Base-by-base conservation (phyloP, 2,329 filamentous ascomycete genomes). In the Colletotrichum sp. region DNA sequence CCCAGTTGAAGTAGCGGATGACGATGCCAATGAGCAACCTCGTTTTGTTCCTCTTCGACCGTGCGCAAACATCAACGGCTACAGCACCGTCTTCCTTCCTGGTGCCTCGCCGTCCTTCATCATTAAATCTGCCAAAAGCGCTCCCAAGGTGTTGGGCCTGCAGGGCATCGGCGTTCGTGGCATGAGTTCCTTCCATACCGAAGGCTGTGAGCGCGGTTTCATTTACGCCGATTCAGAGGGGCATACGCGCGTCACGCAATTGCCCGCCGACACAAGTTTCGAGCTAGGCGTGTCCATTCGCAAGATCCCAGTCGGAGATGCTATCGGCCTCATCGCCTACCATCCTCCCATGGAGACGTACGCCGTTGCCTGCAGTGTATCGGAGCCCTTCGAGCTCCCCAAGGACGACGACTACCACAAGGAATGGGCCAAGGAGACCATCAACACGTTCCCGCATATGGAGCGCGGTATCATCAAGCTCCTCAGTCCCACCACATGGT, bases 341-440 rank as follows among this genome's bases (percentile, higher is more conserved):
- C 96, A 98, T 81, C 87, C 93, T 3, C 91, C 92, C 0, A 93
- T 93, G 57, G 91, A 92, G 27, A 91, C 94, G 1, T 98, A 98
- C 81, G 91, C 95, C 3, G 87, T 96, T 19, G 95, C 92, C 6
- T 96, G 94, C 72, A 94, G 92, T 77, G 87, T 88, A 9, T 82
- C 84, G 30, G 91, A 93, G 65, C 91, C 93, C 5, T 98, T 98
- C 82, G 94, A 95, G 83, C 89, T 98, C 27, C 95, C 95, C 2
- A 94, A 94, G 69, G 95, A 98, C 79, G 96, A 96, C 78, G 93
- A 98, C 74, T 92, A 95, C 77, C 94, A 98, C 79, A 90, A 90
- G 77, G 94, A 97, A 77, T 96, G 96, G 92, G 91, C 93, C 27
- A 91, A 91, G 77, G 96, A 98, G 80, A 93, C 93, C 83, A 86